These are phyloP conservation scores for Aciculoconidium aculeatum DNA, from an alignment of 805 yeast genomes.

Conservation along the genomic window DNA sequence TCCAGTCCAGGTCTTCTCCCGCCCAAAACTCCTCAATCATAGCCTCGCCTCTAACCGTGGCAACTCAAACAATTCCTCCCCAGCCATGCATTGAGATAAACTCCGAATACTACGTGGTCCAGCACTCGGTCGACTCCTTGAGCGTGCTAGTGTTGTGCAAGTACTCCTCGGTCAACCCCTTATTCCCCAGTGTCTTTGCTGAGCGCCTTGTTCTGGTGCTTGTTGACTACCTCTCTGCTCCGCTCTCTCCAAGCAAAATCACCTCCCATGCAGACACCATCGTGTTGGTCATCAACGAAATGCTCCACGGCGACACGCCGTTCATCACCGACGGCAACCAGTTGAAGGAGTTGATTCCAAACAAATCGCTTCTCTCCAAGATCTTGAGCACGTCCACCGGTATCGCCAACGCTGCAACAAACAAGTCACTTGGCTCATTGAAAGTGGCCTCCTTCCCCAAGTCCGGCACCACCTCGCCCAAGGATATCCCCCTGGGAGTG, in stretches of 20 bases:
- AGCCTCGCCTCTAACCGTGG: too few species aligned
- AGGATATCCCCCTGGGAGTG: too few species aligned
- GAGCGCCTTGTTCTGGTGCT: constrained; percentile 45
- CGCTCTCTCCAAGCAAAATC: constrained; percentile 52
- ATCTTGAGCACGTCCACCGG: constrained; percentile 40
- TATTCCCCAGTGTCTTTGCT: constrained; percentile 51
- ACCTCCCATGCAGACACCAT: constrained; percentile 67
- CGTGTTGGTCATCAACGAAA: constrained; percentile 64
- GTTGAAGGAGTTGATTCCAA: constrained; percentile 65
- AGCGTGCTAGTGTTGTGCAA: too few species aligned
- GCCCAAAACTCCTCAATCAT: too few species aligned
- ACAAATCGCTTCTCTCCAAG: constrained; percentile 48
- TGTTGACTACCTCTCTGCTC: constrained; percentile 52
- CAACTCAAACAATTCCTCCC: too few species aligned
- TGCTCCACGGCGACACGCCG: constrained; percentile 76
- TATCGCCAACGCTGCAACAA: constrained; percentile 23
- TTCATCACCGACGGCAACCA: constrained; percentile 65
- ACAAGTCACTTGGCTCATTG: constrained; percentile 15
- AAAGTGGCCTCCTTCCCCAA: too few species aligned
- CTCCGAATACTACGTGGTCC: constrained; percentile 23
- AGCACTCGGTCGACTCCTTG: constrained; percentile 17
- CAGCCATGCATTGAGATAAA: constrained; percentile 27
- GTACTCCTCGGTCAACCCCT: too few species aligned
- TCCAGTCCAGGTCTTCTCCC: constrained; percentile 13
- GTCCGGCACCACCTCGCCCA: constrained; percentile 13